Conservation (phyloP, 2,329 filamentous ascomycete species). For the Xenoacremonium recifei region DNA sequence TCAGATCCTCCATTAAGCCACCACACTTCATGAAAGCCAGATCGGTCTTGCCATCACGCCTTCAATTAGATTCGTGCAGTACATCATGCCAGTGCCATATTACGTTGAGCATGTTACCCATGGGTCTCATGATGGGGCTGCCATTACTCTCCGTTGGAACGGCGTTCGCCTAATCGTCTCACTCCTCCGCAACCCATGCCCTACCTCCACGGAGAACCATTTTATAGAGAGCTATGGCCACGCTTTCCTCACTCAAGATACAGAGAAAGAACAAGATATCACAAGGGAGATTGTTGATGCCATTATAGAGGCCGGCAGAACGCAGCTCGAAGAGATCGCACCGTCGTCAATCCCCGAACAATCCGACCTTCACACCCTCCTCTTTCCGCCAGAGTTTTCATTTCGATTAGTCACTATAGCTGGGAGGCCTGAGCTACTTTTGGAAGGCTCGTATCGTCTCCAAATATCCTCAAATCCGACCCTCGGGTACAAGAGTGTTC, state of each 20-base stretch:
- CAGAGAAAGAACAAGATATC: slow-evolving; percentile 2
- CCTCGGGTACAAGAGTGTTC: slow-evolving; percentile 1
- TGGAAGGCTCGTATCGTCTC: slow-evolving; percentile 1
- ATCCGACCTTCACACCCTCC: slow-evolving; percentile 1
- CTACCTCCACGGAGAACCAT: neutral
- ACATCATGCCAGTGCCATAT: slow-evolving; percentile 3
- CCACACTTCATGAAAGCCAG: too few species aligned
- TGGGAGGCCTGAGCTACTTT: neutral
- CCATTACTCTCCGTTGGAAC: slow-evolving; percentile 2
- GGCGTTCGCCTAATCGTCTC: slow-evolving; percentile 1
- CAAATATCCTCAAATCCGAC: neutral
- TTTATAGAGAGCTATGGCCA: slow-evolving; percentile 2
- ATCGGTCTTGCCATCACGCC: too few species aligned
- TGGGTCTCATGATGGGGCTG: slow-evolving; percentile 2
- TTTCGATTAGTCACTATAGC: slow-evolving; percentile 1
- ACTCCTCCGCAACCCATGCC: neutral
- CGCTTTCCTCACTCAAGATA: slow-evolving; percentile 1
- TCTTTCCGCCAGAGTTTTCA: slow-evolving; percentile 3
- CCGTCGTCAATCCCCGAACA: slow-evolving; percentile 1
- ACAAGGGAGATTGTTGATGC: slow-evolving; percentile 2
- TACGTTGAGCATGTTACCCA: slow-evolving; percentile 1
- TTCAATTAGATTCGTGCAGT: too few species aligned
- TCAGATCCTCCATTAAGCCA: too few species aligned
- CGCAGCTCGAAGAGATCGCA: slow-evolving; percentile 1
- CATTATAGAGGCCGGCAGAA: neutral